Conservation (phyloP, 2,329 filamentous ascomycete species). For the Microdochium bolleyi region DNA sequence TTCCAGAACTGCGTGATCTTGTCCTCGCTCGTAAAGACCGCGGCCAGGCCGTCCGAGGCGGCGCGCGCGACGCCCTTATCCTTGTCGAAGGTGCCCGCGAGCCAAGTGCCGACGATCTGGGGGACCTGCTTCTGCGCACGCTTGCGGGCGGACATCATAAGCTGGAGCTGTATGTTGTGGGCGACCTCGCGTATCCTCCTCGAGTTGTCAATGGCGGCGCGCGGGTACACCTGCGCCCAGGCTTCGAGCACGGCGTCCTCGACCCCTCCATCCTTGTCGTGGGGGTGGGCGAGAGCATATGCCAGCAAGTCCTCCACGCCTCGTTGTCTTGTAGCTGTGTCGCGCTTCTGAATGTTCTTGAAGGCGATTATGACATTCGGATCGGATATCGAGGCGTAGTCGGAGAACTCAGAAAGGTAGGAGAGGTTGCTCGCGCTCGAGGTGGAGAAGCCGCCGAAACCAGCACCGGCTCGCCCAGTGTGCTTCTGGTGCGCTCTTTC, state of each 20-base stretch:
- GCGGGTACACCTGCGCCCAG: slow-evolving; percentile 88
- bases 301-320: slow-evolving; percentile 77
- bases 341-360: slow-evolving; percentile 89
- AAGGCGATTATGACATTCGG: slow-evolving; percentile 81
- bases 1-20: slow-evolving; percentile 73
- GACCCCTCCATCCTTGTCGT: slow-evolving; percentile 49
- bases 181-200: slow-evolving; percentile 82
- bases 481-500: neutral
- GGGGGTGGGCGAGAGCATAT: slow-evolving; percentile 48
- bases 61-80: slow-evolving; percentile 69
- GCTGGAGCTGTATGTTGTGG: slow-evolving; percentile 61
- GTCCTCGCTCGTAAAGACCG: slow-evolving; percentile 71
- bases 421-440: slow-evolving; percentile 53
- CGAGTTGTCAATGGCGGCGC: slow-evolving; percentile 81
- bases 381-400: slow-evolving; percentile 70
- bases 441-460: slow-evolving; percentile 34
- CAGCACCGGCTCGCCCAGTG: slow-evolving; percentile 4
- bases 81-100: slow-evolving; percentile 80
- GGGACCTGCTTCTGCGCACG: slow-evolving; percentile 75
- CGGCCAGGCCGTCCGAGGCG: slow-evolving; percentile 68
- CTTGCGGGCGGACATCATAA: slow-evolving; percentile 62
- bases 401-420: slow-evolving; percentile 79
- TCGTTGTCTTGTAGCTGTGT: slow-evolving; percentile 84
- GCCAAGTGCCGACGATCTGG: slow-evolving; percentile 78
- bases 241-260: slow-evolving; percentile 81